Percentiles rank a stretch among this genome's conserved stretches.
Evolutionary conservation across 805 yeast genomes (phyloP).

Genomic region (Cyberlindnera amylophila): DNA sequence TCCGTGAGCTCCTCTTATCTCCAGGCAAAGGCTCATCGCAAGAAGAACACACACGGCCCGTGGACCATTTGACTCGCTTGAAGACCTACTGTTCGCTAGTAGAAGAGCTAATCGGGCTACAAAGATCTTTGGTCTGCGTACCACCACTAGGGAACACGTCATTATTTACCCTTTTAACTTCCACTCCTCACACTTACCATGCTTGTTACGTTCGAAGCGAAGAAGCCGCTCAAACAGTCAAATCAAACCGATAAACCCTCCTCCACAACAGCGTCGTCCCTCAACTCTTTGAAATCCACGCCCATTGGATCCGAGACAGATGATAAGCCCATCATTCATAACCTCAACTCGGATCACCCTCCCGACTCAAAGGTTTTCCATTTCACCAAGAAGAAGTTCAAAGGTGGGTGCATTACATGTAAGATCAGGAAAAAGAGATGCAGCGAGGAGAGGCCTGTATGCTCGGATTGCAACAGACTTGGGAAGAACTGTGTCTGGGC

Average conservation of each 20-base stretch:
- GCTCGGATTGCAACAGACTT: constrained; percentile 65
- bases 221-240: constrained; percentile 11
- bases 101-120: no score
- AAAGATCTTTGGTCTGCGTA: no score
- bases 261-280: background rate
- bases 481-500: constrained; percentile 70
- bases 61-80: no score
- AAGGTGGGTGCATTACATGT: constrained; percentile 66
- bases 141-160: no score
- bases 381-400: constrained; percentile 38
- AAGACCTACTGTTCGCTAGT: no score
- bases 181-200: constrained; percentile 6
- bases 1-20: no score
- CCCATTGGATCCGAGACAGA: background rate
- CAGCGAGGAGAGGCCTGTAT: constrained; percentile 65
- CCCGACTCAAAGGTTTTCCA: constrained; percentile 24
- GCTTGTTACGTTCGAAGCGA: constrained; percentile 28
- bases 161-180: background rate
- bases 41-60: no score
- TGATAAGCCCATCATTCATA: constrained; percentile 19
- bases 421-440: constrained; percentile 70
- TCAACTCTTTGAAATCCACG: no score
- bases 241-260: background rate
- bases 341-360: constrained; percentile 14
- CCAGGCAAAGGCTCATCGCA: no score